These are phyloP conservation scores for Phytophthora ramorum DNA, from an alignment of 352 stramenopile genomes.

Conservation along the genomic window DNA sequence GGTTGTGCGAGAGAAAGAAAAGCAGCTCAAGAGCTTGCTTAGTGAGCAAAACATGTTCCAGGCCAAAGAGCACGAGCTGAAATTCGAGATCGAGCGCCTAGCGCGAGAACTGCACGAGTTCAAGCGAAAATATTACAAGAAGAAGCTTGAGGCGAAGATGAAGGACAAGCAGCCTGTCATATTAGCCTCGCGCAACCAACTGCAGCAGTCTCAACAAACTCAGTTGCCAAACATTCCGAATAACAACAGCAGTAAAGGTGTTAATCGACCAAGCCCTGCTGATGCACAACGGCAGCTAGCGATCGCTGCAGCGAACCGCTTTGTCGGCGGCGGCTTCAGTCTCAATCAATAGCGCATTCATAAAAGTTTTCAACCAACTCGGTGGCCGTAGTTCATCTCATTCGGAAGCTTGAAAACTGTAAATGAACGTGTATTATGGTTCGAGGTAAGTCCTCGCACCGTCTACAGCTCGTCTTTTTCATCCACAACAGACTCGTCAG, in stretches of 20 bases:
- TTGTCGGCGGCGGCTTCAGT: conserved; percentile 94
- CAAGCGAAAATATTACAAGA: conserved; percentile 97
- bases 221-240: conserved; percentile 42
- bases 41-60: conserved; percentile 98
- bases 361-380: conserved; percentile 18
- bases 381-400: not conserved
- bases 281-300: conserved; percentile 88
- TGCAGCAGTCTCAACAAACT: conserved; percentile 34
- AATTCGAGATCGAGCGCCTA: conserved; percentile 95
- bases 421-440: conserved; percentile 34
- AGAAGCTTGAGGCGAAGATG: conserved; percentile 90
- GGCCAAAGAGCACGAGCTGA: conserved; percentile 94
- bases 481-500: conserved; percentile 28
- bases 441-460: conserved; percentile 17
- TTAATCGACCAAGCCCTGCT: conserved; percentile 51
- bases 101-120: conserved; percentile 93
- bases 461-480: conserved; percentile 83
- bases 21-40: conserved; percentile 97
- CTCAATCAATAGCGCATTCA: conserved; percentile 82
- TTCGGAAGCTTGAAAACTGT: not conserved
- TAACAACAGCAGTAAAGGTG: conserved; percentile 42
- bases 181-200: conserved; percentile 37
- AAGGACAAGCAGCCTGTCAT: conserved; percentile 59
- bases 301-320: conserved; percentile 87
- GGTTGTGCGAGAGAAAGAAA: conserved; percentile 96